Conservation (phyloP, 495 filamentous ascomycete species). For the Podospora anserina region DNA sequence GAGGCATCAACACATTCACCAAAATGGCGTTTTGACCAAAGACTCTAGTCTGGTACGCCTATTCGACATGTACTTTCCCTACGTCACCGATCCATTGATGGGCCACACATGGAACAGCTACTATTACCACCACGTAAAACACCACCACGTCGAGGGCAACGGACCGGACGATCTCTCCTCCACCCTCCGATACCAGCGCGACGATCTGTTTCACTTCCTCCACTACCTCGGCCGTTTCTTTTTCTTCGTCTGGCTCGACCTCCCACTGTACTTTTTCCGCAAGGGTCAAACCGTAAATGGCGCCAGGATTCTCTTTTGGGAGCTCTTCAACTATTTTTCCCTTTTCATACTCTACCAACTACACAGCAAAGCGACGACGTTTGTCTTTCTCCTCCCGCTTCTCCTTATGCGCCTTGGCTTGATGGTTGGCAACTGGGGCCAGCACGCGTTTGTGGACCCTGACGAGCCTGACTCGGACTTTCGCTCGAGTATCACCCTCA, state of each 20-base stretch:
- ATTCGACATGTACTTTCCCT: conserved; percentile 66
- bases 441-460: conserved; percentile 72
- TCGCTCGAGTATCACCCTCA: not conserved
- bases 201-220: conserved; percentile 59
- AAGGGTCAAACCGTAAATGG: conserved; percentile 51
- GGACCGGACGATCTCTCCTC: conserved; percentile 72
- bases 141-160: conserved; percentile 80
- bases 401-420: conserved; percentile 59
- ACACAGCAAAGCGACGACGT: conserved; percentile 50
- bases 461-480: conserved; percentile 66
- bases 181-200: conserved; percentile 73
- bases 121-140: conserved; percentile 81
- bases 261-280: conserved; percentile 67
- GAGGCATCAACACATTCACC: conserved; percentile 82
- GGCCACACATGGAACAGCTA: conserved; percentile 84
- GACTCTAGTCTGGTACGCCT: conserved; percentile 15
- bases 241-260: conserved; percentile 67
- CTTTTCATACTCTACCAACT: conserved; percentile 29
- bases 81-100: conserved; percentile 69
- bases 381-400: conserved; percentile 60
- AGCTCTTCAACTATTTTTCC: not conserved
- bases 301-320: conserved; percentile 17
- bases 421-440: conserved; percentile 79
- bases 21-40: conserved; percentile 60
- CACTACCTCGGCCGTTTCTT: conserved; percentile 70